Conservation (phyloP, 768 basidiomycete species). For the Hericium erinaceus region DNA sequence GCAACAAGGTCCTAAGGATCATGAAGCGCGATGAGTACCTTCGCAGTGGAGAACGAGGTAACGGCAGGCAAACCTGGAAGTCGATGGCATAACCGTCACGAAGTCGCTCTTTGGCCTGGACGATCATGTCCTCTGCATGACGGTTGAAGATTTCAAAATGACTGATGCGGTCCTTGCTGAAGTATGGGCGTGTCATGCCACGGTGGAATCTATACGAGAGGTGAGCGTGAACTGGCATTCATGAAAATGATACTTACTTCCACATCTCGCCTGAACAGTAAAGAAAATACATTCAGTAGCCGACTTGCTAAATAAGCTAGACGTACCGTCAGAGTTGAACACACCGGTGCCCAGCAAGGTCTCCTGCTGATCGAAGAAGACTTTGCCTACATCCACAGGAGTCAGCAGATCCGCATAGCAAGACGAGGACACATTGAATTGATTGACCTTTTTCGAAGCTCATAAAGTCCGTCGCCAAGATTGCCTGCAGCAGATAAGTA, state of each 20-base stretch:
- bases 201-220: conserved; percentile 21
- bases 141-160: conserved; percentile 24
- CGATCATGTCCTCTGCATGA: conserved; percentile 20
- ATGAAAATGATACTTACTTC: neutral
- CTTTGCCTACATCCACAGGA: neutral
- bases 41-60: neutral
- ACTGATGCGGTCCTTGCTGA: conserved; percentile 21
- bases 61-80: neutral
- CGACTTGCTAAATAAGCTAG: too few relatives aligned
- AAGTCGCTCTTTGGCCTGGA: conserved; percentile 37
- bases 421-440: neutral
- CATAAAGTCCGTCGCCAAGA: neutral
- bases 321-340: conserved; percentile 41
- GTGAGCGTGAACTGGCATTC: neutral
- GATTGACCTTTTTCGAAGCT: neutral
- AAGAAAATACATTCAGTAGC: too few relatives aligned
- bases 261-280: neutral
- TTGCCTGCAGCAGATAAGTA: neutral
- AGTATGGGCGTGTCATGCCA: conserved; percentile 26
- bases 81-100: conserved; percentile 32
- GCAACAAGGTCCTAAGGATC: conserved; percentile 29
- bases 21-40: neutral
- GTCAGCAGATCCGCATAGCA: neutral
- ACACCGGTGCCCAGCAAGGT: conserved; percentile 40
- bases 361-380: conserved; percentile 13